phyloP scores from a whole-genome alignment of 1,284 basidiomycete genomes.

The Tylopilus sp. region DNA sequence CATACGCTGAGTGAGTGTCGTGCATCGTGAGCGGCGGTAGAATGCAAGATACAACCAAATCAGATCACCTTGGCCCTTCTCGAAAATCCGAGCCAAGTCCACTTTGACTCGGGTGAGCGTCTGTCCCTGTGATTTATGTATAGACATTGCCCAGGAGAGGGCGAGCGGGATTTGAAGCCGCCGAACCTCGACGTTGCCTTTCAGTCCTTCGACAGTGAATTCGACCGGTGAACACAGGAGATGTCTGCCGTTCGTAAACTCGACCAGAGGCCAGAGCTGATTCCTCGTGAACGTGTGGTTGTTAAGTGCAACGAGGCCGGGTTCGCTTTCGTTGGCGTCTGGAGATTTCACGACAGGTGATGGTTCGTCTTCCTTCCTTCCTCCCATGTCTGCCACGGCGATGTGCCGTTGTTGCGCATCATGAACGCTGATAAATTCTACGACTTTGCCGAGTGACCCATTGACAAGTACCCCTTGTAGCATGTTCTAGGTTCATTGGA shows the following conservation, averaged over 20 bases:
- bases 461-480: slow-evolving; percentile 69
- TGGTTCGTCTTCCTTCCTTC: slow-evolving; percentile 10
- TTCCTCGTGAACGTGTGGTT: slow-evolving; percentile 24
- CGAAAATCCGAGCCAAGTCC: slow-evolving; percentile 66
- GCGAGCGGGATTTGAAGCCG: slow-evolving; percentile 68
- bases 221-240: slow-evolving; percentile 49
- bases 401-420: slow-evolving; percentile 45
- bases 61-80: slow-evolving; percentile 69
- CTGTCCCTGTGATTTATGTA: slow-evolving; percentile 87
- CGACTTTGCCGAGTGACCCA: slow-evolving; percentile 80
- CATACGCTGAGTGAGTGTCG: slow-evolving; percentile 65
- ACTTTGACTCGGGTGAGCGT: slow-evolving; percentile 75
- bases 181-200: slow-evolving; percentile 48
- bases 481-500: slow-evolving; percentile 40
- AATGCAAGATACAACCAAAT: neutral
- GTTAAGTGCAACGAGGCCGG: slow-evolving; percentile 25
- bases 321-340: slow-evolving; percentile 9
- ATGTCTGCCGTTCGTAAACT: slow-evolving; percentile 43
- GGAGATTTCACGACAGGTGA: slow-evolving; percentile 2
- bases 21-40: neutral
- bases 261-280: slow-evolving; percentile 51
- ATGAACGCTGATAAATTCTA: slow-evolving; percentile 52
- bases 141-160: slow-evolving; percentile 77
- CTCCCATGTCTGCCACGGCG: slow-evolving; percentile 35
- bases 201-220: slow-evolving; percentile 52